Evolutionary conservation across 176 grass and related monocot species (phyloP), one percentile per base, ranked within the genome.

Genomic region (Ensete glaucum): DNA sequence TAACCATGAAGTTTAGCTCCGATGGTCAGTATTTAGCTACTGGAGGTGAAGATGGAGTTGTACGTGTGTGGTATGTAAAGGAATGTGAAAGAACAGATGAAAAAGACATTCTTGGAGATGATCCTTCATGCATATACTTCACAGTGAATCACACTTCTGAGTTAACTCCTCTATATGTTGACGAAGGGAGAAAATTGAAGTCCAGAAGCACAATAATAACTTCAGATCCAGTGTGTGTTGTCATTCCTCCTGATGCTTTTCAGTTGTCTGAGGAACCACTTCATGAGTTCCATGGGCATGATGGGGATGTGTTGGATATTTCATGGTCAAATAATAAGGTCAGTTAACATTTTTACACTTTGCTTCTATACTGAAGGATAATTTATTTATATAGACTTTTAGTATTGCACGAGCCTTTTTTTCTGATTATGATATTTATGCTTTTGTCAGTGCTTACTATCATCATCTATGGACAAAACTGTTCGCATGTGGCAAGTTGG

Each of bases 241-340:
- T 96, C 70, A 92, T 96, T 29, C 92, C 92, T 64, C 81, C 85
- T 60, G 81, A 64, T 15, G 85, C 82, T 56, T 96, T 92, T 84
- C 84, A 80, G 7, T 16, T 96, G 69, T 78, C 83, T 16, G 78
- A 83, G 65, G 83, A 78, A 16, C 92, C 92, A 57, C 77, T 92
- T 34, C 83, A 96, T 76, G 89, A 89, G 69, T 91, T 96, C 78
- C 24, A 71, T 56, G 92, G 89, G 26, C 92, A 96, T 70, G 64
- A 73, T 51, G 89, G 82, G 79, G 81, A 66, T 79, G 76, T 96
- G 60, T 88, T 96, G 89, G 89, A 92, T 86, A 84, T 96, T 71
- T 89, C 92, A 26, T 96, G 92, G 92, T 96, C 92, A 17, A 89
- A 69, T 64, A 87, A 83, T 73, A 92, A 86, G 84, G 92, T 92